phyloP scores from a whole-genome alignment of 2,329 filamentous ascomycete genomes.

The Plectosphaerella cucumerina region DNA sequence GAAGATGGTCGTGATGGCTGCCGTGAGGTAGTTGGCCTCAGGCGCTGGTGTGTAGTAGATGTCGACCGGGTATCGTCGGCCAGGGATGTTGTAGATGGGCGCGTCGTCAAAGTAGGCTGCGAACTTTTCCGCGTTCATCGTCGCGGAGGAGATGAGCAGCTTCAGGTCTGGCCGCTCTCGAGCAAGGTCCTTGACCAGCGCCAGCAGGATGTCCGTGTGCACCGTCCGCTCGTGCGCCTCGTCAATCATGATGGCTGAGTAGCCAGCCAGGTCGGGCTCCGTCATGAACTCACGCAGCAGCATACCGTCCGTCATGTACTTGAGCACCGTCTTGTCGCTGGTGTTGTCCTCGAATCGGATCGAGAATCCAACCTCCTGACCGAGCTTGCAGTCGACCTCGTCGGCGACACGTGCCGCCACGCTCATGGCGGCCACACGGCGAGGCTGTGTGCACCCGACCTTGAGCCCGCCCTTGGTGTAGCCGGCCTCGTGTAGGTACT shows the following conservation, averaged over 20 bases:
- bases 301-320: constrained; percentile 97
- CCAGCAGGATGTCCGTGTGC: constrained; percentile 84
- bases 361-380: constrained; percentile 88
- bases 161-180: constrained; percentile 81
- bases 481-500: constrained; percentile 88
- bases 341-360: constrained; percentile 95
- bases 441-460: constrained; percentile 89
- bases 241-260: constrained; percentile 91
- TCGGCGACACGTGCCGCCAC: constrained; percentile 95
- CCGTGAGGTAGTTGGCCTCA: constrained; percentile 89
- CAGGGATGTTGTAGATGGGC: constrained; percentile 92
- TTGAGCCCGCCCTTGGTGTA: constrained; percentile 82
- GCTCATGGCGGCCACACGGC: constrained; percentile 94
- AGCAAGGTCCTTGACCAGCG: constrained; percentile 83
- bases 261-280: constrained; percentile 76
- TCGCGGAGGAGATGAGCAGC: constrained; percentile 88
- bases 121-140: constrained; percentile 92
- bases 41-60: constrained; percentile 88
- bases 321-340: constrained; percentile 83
- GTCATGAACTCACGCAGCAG: constrained; percentile 85
- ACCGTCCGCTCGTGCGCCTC: constrained; percentile 95
- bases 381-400: constrained; percentile 85
- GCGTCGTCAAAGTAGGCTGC: constrained; percentile 87
- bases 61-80: constrained; percentile 82
- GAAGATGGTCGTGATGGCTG: constrained; percentile 88